phyloP scores from a whole-genome alignment of 192 early-diverging fungal species.

The Neocallimastix lanati region DNA sequence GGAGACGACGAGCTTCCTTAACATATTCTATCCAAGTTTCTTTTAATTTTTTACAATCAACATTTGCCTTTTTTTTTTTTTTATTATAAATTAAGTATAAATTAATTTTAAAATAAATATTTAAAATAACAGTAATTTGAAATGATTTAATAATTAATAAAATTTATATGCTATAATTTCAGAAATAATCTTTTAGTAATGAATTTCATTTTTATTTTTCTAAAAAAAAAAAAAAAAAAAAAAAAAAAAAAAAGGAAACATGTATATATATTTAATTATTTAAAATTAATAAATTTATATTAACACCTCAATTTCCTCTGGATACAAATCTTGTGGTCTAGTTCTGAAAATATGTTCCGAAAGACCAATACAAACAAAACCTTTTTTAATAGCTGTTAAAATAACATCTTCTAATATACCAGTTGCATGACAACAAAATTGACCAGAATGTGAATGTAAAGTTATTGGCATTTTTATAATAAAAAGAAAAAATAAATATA shows the following conservation, averaged over 20 bases:
- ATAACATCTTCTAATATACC: conserved; percentile 72
- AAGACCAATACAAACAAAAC: conserved; percentile 61
- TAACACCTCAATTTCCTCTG: conserved; percentile 44
- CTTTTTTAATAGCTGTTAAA: conserved; percentile 43
- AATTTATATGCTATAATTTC: too few species aligned
- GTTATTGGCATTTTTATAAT: conserved; percentile 48
- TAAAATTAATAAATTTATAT: not conserved
- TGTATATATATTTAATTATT: conserved; percentile 1
- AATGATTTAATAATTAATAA: too few species aligned
- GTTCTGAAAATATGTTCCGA: conserved; percentile 86
- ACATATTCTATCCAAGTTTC: conserved; percentile 48
- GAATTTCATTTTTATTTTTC: too few species aligned
- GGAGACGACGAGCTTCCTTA: conserved; percentile 50
- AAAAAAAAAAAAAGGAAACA: not conserved
- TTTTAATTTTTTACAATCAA: conserved; percentile 16
- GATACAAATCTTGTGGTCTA: conserved; percentile 62
- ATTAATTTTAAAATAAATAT: too few species aligned
- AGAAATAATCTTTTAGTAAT: too few species aligned
- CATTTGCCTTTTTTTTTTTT: not conserved
- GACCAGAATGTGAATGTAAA: conserved; percentile 83
- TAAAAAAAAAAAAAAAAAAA: conserved; percentile 3
- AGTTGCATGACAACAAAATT: conserved; percentile 84
- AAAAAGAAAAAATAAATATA: too few species aligned
- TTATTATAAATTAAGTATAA: too few species aligned
- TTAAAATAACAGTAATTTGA: too few species aligned